Evolutionary conservation across 108 stramenopile species (phyloP).

Genomic region (Skeletonema grethae): DNA sequence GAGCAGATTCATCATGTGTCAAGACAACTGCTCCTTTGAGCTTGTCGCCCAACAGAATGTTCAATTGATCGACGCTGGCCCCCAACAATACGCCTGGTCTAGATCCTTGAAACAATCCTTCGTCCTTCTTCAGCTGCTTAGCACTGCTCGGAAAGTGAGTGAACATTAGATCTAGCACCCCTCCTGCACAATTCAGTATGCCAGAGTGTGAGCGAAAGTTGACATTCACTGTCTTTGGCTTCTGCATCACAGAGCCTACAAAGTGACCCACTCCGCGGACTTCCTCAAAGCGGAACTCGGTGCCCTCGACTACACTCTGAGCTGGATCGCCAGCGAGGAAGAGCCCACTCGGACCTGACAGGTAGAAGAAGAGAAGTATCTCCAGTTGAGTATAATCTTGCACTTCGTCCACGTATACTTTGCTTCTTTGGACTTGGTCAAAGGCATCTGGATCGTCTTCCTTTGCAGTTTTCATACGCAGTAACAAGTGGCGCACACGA

Average conservation of each 20-base stretch:
- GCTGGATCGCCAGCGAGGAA: slow-evolving; percentile 63
- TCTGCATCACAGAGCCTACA: slow-evolving; percentile 16
- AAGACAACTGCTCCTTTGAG: slow-evolving; percentile 26
- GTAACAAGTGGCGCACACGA: slow-evolving; percentile 24
- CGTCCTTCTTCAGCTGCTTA: slow-evolving; percentile 38
- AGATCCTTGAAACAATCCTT: slow-evolving; percentile 47
- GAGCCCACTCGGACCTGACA: slow-evolving; percentile 35
- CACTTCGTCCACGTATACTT: slow-evolving; percentile 28
- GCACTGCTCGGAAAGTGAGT: slow-evolving; percentile 37
- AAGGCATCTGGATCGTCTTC: not conserved
- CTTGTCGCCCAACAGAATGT: slow-evolving; percentile 7
- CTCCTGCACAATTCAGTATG: slow-evolving; percentile 49
- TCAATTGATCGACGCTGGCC: not conserved
- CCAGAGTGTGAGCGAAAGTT: slow-evolving; percentile 66
- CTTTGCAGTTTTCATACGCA: not conserved
- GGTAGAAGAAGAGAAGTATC: slow-evolving; percentile 49
- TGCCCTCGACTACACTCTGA: slow-evolving; percentile 57
- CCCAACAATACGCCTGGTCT: slow-evolving; percentile 41
- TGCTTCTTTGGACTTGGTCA: not conserved
- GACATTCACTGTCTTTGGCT: slow-evolving; percentile 42
- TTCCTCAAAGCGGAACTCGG: slow-evolving; percentile 64
- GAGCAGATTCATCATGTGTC: slow-evolving; percentile 28
- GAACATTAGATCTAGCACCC: slow-evolving; percentile 42
- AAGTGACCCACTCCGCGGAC: slow-evolving; percentile 46
- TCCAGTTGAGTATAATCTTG: slow-evolving; percentile 68